Base-by-base conservation (phyloP, 2,329 filamentous ascomycete genomes). In the Penicillium sp. region DNA sequence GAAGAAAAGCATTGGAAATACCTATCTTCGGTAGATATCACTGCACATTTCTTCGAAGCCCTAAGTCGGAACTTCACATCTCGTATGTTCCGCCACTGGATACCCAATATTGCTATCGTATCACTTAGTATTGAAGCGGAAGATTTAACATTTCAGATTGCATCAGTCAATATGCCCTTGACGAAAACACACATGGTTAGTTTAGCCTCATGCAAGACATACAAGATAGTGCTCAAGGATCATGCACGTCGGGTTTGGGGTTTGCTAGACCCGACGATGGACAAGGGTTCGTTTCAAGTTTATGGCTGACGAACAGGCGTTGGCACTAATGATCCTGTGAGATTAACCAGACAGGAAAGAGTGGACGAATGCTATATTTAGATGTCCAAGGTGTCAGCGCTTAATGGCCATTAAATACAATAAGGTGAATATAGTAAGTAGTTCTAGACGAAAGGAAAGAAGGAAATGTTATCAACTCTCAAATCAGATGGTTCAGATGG, bases 381-480 rank as follows among this genome's bases (percentile, higher is more conserved):
- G 21, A 34, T 24, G 6, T 15, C 42, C n/a, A 13, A 17, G 9
- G 10, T 42, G 24, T 44, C 24, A 6, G n/a, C 8, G n/a, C 26
- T 17, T 26, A 24, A 19, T 8, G 13, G 7, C 10, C 3, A n/a
- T 31, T 34, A 45, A 6, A 33, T 44, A 40, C n/a, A 34, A 5
- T 13, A 9, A 13, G n/a, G 4, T 31, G 29, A n/a, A 33, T 5
- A 32, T 1, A 35, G 39, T 12, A 17, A 43, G 1, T 28, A 22
- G 6, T 9, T 31, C 13, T 29, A 13, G 24, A 21, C 35, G 33
- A 28, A 31, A 38, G 10, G 46, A 52, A 41, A 53, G 45, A 47
- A 50, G 43, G 41, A 43, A n/a, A 43, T 34, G 42, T 53, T 60
- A 55, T 58, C 43, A 54, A 59, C 58, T 52, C 54, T 35, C 22